A percentile compares a stretch with the other conserved stretches of the same genome.
Conservation (phyloP, 2,329 filamentous ascomycete species). For the Sarocladium kiliense region DNA sequence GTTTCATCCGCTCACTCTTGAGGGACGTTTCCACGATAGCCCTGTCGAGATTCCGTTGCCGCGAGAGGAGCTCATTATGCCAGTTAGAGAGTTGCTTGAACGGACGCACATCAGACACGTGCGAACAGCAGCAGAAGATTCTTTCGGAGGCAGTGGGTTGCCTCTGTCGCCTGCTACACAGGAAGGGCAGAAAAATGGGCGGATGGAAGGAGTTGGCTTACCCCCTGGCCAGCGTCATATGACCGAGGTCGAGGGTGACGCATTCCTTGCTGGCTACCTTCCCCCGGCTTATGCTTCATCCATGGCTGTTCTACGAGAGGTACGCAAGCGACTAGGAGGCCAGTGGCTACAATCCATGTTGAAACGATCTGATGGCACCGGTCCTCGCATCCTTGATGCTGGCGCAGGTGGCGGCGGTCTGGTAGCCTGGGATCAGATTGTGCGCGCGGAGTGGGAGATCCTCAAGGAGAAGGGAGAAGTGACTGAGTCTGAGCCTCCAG, state of each 20-base stretch:
- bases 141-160: constrained; percentile 72
- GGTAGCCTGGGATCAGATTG: constrained; percentile 70
- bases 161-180: constrained; percentile 74
- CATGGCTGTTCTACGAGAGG: constrained; percentile 64
- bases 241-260: constrained; percentile 70
- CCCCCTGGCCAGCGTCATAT: constrained; percentile 61
- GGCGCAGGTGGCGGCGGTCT: constrained; percentile 70
- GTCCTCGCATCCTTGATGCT: constrained; percentile 65
- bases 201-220: constrained; percentile 61
- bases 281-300: constrained; percentile 67
- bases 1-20: constrained; percentile 67
- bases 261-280: constrained; percentile 63
- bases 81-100: constrained; percentile 63
- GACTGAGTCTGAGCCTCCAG: constrained; percentile 44
- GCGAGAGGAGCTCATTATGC: constrained; percentile 60
- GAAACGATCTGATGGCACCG: constrained; percentile 47
- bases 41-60: constrained; percentile 75
- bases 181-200: constrained; percentile 45
- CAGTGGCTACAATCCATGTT: constrained; percentile 65
- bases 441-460: constrained; percentile 75
- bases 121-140: constrained; percentile 61
- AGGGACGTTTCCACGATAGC: constrained; percentile 68
- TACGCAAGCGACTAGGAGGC: constrained; percentile 65
- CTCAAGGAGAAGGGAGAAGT: constrained; percentile 49
- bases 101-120: constrained; percentile 71